Percentiles rank a stretch among this genome's conserved stretches.
Conservation (phyloP, 352 stramenopile species). For the Pythium aphanidermatum region DNA sequence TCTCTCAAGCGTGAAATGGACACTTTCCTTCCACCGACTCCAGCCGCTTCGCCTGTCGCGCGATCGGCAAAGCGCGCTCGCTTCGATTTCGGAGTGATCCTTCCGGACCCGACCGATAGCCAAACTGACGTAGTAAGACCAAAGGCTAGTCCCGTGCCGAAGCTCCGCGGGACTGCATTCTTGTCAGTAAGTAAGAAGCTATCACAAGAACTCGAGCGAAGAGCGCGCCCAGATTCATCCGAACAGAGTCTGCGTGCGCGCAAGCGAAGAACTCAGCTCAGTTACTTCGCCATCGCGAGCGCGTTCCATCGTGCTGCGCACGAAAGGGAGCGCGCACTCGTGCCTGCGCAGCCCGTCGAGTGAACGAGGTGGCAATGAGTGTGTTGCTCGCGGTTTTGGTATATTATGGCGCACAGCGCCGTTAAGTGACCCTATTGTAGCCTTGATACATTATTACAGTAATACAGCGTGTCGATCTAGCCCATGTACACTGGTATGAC, state of each 20-base stretch:
- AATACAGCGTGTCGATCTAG: no score
- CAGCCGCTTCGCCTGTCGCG: slow-evolving; percentile 48
- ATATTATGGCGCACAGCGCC: no score
- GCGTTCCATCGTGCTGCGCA: slow-evolving; percentile 73
- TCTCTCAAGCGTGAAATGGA: slow-evolving; percentile 70
- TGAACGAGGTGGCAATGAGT: no score
- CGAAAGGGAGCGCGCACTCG: slow-evolving; percentile 43
- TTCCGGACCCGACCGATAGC: slow-evolving; percentile 23
- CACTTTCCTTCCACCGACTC: slow-evolving; percentile 63
- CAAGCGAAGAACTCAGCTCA: slow-evolving; percentile 64
- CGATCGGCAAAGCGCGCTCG: slow-evolving; percentile 49
- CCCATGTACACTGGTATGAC: no score
- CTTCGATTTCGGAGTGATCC: slow-evolving; percentile 35
- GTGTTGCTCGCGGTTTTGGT: no score
- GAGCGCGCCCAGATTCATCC: slow-evolving; percentile 30
- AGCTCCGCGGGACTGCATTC: slow-evolving; percentile 37
- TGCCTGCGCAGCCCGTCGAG: no score
- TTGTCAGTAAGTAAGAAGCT: slow-evolving; percentile 68
- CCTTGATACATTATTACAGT: no score
- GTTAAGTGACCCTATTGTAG: no score
- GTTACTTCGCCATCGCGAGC: slow-evolving; percentile 73
- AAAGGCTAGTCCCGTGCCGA: slow-evolving; percentile 29
- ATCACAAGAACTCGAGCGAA: slow-evolving; percentile 60
- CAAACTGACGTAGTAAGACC: slow-evolving; percentile 15
- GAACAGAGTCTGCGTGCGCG: slow-evolving; percentile 39